Evolutionary conservation across 257 asterid genomes (phyloP), one percentile per base, ranked within the genome.

Genomic region (Handroanthus guayacan): DNA sequence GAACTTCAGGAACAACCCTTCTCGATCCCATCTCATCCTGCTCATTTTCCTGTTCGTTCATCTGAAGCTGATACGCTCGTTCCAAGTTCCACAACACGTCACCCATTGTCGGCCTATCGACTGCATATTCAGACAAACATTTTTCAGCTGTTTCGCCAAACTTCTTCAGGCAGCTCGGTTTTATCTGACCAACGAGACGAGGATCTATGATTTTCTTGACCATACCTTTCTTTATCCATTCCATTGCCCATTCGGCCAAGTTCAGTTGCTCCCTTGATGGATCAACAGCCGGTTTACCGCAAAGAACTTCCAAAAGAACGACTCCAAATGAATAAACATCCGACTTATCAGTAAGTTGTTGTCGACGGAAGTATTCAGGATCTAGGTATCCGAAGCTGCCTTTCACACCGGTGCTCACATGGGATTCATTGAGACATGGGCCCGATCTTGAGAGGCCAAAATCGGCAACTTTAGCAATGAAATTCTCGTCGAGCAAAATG

Each of bases 271-370:
- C 88, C 44, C 87, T 44, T 45, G 69, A 62, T 2, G 82, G 86
- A 48, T 84, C 87, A 0, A 87, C 76, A 1, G 86, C 87, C 3
- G 89, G 86, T 61, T 89, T 79, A 55, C 84, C 89, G 51, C 91
- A 85, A 4, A 87, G 69, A 34, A 87, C 88, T 55, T 87, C 91
- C 5, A 83, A 83, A 39, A 85, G 85, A 52, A 87, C 89, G 5
- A 87, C 89, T 11, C 91, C 91, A 48, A 87, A 87, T 12, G 91
- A 87, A 47, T 87, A 85, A n/a, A 87, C 89, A 58, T 87, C 91
- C 3, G 89, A 87, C 48, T 87, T 87, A 62, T 87, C 88, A 0
- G 85, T 87, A 31, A 87, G 80, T 50, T 87, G 88, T 69, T 81
- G 86, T 17, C 86, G 60, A 31, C 89, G 74, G n/a, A 83, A 87